phyloP scores from a whole-genome alignment of 1,284 basidiomycete genomes.

The Lignosus rhinocerotis region DNA sequence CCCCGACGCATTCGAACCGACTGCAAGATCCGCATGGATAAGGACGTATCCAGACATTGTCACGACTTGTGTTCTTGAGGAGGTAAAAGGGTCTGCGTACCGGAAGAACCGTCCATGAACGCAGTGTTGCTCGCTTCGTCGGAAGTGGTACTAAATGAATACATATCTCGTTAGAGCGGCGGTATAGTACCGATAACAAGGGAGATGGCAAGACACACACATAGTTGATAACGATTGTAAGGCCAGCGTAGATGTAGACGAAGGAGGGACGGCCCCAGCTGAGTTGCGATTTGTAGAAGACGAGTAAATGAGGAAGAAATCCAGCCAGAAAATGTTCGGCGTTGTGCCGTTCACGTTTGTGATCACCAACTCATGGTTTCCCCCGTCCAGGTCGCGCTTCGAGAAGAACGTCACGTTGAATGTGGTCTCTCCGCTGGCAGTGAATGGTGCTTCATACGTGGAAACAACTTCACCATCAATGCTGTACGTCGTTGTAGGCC shows the following conservation, averaged over 20 bases:
- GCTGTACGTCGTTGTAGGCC: constrained; percentile 14
- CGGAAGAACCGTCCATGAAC: not conserved
- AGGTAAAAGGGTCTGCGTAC: not conserved
- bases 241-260: not conserved
- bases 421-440: not conserved
- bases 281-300: not conserved
- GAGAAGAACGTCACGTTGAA: constrained; percentile 6
- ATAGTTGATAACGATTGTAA: not conserved
- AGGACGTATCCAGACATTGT: not conserved
- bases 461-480: constrained; percentile 6
- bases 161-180: not conserved
- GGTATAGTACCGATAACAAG: not conserved
- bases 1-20: not conserved
- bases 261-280: not conserved
- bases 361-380: constrained; percentile 17
- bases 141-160: not conserved
- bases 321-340: constrained; percentile 24
- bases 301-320: constrained; percentile 18
- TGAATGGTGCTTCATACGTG: constrained; percentile 9
- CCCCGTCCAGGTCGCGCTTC: constrained; percentile 7
- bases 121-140: not conserved
- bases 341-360: constrained; percentile 25
- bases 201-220: not conserved
- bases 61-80: not conserved
- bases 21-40: not conserved